Base-by-base conservation (phyloP, 805 yeast genomes). In the Pichia rugopelliculosa region DNA sequence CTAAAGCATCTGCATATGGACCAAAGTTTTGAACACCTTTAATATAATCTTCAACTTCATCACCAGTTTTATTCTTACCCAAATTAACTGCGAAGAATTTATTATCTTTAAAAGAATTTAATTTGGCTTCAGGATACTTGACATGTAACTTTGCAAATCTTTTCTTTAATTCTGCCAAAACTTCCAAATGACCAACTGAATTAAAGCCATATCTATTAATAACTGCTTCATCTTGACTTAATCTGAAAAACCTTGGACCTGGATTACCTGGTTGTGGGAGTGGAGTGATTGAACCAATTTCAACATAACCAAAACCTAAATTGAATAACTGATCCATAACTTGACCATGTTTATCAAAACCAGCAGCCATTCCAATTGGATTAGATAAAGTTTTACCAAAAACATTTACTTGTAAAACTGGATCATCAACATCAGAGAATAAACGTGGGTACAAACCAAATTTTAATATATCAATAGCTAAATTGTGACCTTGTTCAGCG, bases 161-260 rank as follows among this genome's bases (percentile, higher is more conserved):
- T 37, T 76, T 56, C 54, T 81, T 75, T 58, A 90, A 72, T n/a
- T 82, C 74, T 2, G 79, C 79, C 46, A 82, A 68, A 22, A 90
- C 96, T 30, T 68, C 75, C 54, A 79, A 77, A 62, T 89, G 96
- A 39, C 98, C 98, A 42, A 78, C 75, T 4, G 97, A 89, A 62
- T 91, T 91, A 74, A 91, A 90, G 2, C 98, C 98, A 62, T 90
- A 91, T 53, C 98, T 75, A 69, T 91, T 91, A 56, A 90, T 87
- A 38, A 91, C 96, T 5, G 97, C 96, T 47, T 79, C 84, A 64
- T 91, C 97, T 53, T 78, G 72, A 6, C 85, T 79, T 49, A 91
- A 72, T 57, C 98, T 78, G 71, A 90, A 91, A 59, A 91, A 87
- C 50, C 98, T 75, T 21, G 98, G 98, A 57, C 69, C 64, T n/a